A percentile compares a stretch with the other conserved stretches of the same genome.
Evolutionary conservation across 331 rosid species (phyloP).

Genomic region (Acacia pycnantha): DNA sequence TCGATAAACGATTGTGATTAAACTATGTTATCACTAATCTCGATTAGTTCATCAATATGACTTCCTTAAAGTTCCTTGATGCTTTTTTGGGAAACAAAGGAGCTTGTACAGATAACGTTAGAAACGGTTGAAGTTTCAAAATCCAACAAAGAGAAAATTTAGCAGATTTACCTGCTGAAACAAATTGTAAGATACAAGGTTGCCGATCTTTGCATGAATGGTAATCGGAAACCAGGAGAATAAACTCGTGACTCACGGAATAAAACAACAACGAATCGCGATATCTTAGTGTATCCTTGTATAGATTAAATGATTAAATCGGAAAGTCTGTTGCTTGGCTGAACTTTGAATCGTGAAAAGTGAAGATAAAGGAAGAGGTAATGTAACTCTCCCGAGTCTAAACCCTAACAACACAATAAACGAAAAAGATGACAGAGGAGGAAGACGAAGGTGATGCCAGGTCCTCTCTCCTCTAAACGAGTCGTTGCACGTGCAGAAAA

Average conservation of each 20-base stretch:
- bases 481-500: neutral
- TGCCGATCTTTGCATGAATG: neutral
- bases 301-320: neutral
- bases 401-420: constrained; percentile 32
- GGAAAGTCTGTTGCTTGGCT: neutral
- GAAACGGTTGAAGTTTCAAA: neutral
- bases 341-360: neutral
- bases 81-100: neutral
- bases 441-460: constrained; percentile 4
- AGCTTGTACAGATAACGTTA: neutral
- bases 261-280: constrained; percentile 7
- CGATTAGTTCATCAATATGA: neutral
- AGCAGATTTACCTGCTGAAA: constrained; percentile 4
- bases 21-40: neutral
- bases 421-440: constrained; percentile 15
- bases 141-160: neutral
- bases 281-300: neutral
- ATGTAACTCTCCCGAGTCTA: constrained; percentile 31
- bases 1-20: neutral
- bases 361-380: neutral
- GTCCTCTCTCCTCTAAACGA: neutral
- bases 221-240: neutral
- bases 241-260: neutral
- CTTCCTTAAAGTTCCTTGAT: neutral
- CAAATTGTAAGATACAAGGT: neutral